Evolutionary conservation across 129 eudicot genomes (phyloP), one percentile per base, ranked within the genome.

Genomic region (Tagetes patula): DNA sequence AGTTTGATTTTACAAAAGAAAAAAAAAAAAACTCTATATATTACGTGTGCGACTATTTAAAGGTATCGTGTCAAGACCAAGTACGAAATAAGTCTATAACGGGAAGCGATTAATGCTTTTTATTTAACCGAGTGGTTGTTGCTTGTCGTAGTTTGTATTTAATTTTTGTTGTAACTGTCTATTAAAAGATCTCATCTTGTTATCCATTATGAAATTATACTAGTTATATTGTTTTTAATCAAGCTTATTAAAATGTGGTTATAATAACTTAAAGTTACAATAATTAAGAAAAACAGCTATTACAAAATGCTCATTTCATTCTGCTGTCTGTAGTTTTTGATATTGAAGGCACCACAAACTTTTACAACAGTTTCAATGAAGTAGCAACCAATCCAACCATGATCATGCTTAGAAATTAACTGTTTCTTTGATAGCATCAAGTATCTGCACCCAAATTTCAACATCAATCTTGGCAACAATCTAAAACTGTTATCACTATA

Each of bases 351-450:
- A 65, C 43, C 2, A 41, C 52, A 48, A 0, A 37, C 43, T 61
- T 4, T 8, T 0, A 1, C 14, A 3, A 4, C 60, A 20, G 60
- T 14, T 9, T n/a, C 37, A 2, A 55, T 4, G 37, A 39, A 49
- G 40, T 6, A 65, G 7, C 20, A 52, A 53, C 27, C 27, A 20
- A 20, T 20, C 27, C 27, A 20, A 20, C 66, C 6, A 9, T 65
- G 42, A 59, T 9, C 6, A 63, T 52, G 61, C 12, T 78, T 85
- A 94, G 75, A 88, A 94, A 36, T 85, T 88, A 8, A 94, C 96
- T 0, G 99, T 88, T 9, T 87, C 86, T 65, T 90, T 94, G 79
- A 94, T 90, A 36, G 99, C 99, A 46, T 94, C 99, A 77, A 94
- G 72, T 76, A 94, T 80, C 99, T 90, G 96, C 91, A 82, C 50